phyloP scores from a whole-genome alignment of 192 early-diverging fungal species.

The Pecoramyces ruminantium region DNA sequence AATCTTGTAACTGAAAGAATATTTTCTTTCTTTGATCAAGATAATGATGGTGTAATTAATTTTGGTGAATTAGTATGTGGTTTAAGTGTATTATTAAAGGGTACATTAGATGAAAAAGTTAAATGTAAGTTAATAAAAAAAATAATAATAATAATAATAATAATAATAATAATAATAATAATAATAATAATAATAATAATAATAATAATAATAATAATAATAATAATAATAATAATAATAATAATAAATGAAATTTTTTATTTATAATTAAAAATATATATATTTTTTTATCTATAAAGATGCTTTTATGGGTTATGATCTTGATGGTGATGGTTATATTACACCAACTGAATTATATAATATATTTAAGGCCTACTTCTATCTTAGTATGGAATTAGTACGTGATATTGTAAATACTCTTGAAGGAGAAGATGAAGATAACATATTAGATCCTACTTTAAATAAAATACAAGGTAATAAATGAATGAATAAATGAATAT shows the following conservation, averaged over 20 bases:
- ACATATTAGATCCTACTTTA: neutral
- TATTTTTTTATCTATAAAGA: conserved; percentile 16
- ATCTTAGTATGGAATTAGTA: conserved; percentile 76
- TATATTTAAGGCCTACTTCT: conserved; percentile 87
- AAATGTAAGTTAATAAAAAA: conserved; percentile 45
- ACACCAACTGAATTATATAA: conserved; percentile 64
- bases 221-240: too few species aligned
- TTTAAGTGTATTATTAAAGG: conserved; percentile 65
- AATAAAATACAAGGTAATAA: neutral
- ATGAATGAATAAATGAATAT: too few species aligned
- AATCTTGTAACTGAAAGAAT: conserved; percentile 75
- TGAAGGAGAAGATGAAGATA: conserved; percentile 74
- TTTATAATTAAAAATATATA: too few species aligned
- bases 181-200: too few species aligned
- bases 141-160: neutral
- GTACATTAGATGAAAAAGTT: conserved; percentile 77
- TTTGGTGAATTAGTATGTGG: conserved; percentile 75
- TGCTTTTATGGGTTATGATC: conserved; percentile 82
- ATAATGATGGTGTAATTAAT: conserved; percentile 54
- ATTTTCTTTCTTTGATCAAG: conserved; percentile 78
- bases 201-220: too few species aligned
- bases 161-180: too few species aligned
- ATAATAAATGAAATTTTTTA: too few species aligned
- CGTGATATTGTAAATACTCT: conserved; percentile 67
- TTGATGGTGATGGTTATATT: conserved; percentile 71